Evolutionary conservation across 345 rosid genomes (phyloP).

Genomic region (Brassica juncea): DNA sequence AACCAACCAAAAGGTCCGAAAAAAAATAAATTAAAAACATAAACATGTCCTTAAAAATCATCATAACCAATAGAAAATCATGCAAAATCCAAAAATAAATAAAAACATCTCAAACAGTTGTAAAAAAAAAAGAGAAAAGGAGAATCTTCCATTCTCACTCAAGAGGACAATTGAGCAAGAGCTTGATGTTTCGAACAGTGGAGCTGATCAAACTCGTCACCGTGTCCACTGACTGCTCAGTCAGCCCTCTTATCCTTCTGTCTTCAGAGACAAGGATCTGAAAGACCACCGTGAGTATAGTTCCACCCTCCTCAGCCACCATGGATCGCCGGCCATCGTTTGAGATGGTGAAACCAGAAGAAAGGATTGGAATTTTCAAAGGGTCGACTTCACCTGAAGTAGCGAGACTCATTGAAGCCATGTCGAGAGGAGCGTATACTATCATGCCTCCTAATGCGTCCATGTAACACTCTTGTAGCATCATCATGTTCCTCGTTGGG

Average conservation of each 20-base stretch:
- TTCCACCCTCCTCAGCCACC: constrained; percentile 34
- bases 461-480: constrained; percentile 64
- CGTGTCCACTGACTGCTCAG: constrained; percentile 49
- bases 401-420: constrained; percentile 37
- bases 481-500: constrained; percentile 36
- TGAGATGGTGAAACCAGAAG: constrained; percentile 72
- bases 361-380: constrained; percentile 50
- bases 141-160: constrained; percentile 29
- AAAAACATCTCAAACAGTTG: not conserved
- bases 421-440: constrained; percentile 64
- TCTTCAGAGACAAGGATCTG: constrained; percentile 54
- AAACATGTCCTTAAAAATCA: not conserved
- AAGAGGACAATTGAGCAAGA: constrained; percentile 42
- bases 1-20: not conserved
- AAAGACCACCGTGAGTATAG: constrained; percentile 61
- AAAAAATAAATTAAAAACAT: not conserved
- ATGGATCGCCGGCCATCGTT: constrained; percentile 39
- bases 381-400: constrained; percentile 44
- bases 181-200: constrained; percentile 53
- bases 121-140: not conserved
- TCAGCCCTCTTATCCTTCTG: constrained; percentile 16
- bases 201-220: constrained; percentile 57
- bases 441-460: constrained; percentile 52
- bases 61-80: not conserved
- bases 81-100: not conserved